phyloP scores from a whole-genome alignment of 768 basidiomycete species.

The Imleria badia region DNA sequence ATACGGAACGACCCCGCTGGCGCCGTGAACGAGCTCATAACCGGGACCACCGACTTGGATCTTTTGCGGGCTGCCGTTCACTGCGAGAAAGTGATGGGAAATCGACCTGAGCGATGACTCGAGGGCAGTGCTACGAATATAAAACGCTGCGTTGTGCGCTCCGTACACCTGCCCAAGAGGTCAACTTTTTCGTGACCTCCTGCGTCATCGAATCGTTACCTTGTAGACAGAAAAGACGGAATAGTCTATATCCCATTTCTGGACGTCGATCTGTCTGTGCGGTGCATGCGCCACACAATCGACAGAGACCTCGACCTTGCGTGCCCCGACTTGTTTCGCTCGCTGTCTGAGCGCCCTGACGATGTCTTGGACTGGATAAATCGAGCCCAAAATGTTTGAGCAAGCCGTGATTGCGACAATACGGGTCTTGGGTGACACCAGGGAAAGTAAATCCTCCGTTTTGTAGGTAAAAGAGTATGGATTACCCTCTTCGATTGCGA shows the following conservation, averaged over 20 bases:
- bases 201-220: slow-evolving; percentile 36
- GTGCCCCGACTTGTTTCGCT: slow-evolving; percentile 51
- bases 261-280: slow-evolving; percentile 68
- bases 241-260: slow-evolving; percentile 77
- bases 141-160: slow-evolving; percentile 67
- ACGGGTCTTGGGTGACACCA: slow-evolving; percentile 65
- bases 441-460: slow-evolving; percentile 54
- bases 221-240: slow-evolving; percentile 75
- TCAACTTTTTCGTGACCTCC: not conserved
- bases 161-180: slow-evolving; percentile 59
- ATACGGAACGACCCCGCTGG: slow-evolving; percentile 61
- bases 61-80: slow-evolving; percentile 50
- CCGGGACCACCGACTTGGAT: slow-evolving; percentile 74
- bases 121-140: slow-evolving; percentile 53
- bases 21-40: slow-evolving; percentile 66
- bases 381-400: slow-evolving; percentile 72
- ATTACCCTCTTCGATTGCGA: slow-evolving; percentile 50
- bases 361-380: slow-evolving; percentile 59
- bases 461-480: slow-evolving; percentile 63
- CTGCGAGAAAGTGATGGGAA: slow-evolving; percentile 68
- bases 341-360: slow-evolving; percentile 49
- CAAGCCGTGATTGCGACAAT: slow-evolving; percentile 73
- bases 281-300: slow-evolving; percentile 83
- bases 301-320: slow-evolving; percentile 64
- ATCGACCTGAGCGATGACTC: slow-evolving; percentile 53